Base-by-base conservation (phyloP, 768 basidiomycete genomes). In the Gloeophyllum trabeum region DNA sequence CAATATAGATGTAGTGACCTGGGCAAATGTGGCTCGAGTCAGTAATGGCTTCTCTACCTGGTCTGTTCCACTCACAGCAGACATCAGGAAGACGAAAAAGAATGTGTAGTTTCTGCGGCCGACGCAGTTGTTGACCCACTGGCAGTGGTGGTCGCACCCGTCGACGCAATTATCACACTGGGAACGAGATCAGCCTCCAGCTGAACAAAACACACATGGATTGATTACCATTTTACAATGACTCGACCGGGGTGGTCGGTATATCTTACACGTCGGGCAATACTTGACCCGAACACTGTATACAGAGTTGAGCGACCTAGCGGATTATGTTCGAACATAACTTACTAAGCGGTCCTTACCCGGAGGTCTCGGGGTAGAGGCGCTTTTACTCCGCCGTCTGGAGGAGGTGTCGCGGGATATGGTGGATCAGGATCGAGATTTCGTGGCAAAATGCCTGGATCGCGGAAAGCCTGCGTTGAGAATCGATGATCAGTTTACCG, bases 121-220 rank as follows among this genome's bases (percentile, higher is more conserved):
- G 30, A 99, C 74, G 57, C 96, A 98, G 56, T 91, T 96, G 58
- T 97, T 96, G 16, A 99, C 77, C 84, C 82, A 86, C 55, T 81
- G 81, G 48, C 82, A 87, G 55, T 90, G 89, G 55, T 93, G 87
- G 58, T 94, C 92, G 49, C 93, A 97, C 6, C 82, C 81, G 49
- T 97, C 93, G 13, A 97, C 90, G 54, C 94, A 99, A 56, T 98
- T 98, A 52, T 96, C 90, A 56, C 94, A 99, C 85, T 93, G 50
- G 2, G 41, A 21, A 45, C 24, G 18, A 3, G 16, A 14, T n/a
- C 10, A 39, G 24, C 6, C 34, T 18, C 16, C 14, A 7, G 6
- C 40, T 18, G 23, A n/a, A 19, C 13, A 19, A 10, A n/a, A 39
- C 14, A n/a, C 18, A 28, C 18, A 35, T 2, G 18, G n/a, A 26